Evolutionary conservation across 495 filamentous ascomycete genomes (phyloP).

Genomic region (Lasiosphaeria hispida): DNA sequence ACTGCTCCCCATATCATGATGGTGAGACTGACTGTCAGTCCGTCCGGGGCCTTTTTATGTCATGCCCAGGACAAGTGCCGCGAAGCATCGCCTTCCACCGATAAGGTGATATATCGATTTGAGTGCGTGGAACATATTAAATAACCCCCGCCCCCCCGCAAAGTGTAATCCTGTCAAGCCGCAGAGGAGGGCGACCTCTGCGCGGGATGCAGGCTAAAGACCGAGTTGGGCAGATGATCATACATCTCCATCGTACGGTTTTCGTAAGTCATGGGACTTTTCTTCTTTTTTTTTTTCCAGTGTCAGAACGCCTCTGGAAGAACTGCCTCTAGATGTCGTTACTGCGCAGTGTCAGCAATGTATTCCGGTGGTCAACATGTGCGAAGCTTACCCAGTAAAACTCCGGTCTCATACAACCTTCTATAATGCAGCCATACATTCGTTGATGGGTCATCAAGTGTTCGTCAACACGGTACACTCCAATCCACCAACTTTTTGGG

Average conservation of each 20-base stretch:
- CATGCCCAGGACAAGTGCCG: constrained; percentile 22
- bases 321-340: constrained; percentile 2
- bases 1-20: too few relatives aligned
- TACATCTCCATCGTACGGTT: constrained; percentile 7
- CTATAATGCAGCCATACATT: constrained; percentile 15
- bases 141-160: not conserved
- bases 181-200: too few relatives aligned
- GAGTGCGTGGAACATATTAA: not conserved
- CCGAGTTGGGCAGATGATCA: not conserved
- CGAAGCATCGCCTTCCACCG: not conserved
- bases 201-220: not conserved
- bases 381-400: not conserved
- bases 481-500: constrained; percentile 6
- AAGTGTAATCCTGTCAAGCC: not conserved
- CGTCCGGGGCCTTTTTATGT: constrained; percentile 34
- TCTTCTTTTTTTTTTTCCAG: not conserved
- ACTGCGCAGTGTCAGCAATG: constrained; percentile 3
- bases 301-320: constrained; percentile 16
- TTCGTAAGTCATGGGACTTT: constrained; percentile 3
- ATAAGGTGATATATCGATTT: not conserved
- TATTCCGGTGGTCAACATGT: too few relatives aligned
- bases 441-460: constrained; percentile 8
- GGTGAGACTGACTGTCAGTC: not conserved
- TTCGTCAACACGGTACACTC: not conserved
- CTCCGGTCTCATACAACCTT: constrained; percentile 7